phyloP scores from a whole-genome alignment of 2,329 filamentous ascomycete genomes.

The Xylaria sp. region DNA sequence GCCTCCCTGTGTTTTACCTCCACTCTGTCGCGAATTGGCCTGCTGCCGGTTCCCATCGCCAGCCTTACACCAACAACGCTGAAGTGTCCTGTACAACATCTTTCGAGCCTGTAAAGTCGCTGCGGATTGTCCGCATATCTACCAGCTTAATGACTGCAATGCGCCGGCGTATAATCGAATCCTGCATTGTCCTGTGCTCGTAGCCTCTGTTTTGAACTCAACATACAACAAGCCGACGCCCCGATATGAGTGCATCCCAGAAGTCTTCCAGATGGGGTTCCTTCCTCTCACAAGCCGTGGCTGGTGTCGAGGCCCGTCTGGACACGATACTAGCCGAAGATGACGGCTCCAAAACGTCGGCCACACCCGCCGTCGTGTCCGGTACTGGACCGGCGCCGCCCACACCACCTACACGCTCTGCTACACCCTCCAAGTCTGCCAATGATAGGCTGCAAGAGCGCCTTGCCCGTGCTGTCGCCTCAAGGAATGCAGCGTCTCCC shows the following conservation, averaged over 20 bases:
- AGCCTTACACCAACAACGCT: conserved; percentile 5
- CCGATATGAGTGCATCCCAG: conserved; percentile 58
- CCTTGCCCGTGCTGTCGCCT: conserved; percentile 85
- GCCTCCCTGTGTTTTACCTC: neutral
- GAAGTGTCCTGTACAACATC: conserved; percentile 31
- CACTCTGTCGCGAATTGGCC: conserved; percentile 13
- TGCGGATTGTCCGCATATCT: neutral
- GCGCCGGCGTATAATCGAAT: conserved; percentile 24
- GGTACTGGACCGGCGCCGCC: conserved; percentile 37
- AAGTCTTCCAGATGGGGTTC: conserved; percentile 77
- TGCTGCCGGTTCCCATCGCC: conserved; percentile 1
- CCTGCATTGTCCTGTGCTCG: conserved; percentile 7
- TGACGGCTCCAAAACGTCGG: conserved; percentile 58
- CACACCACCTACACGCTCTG: conserved; percentile 38
- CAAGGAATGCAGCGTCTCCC: conserved; percentile 66
- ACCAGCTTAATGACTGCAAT: conserved; percentile 21
- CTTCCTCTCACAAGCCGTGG: conserved; percentile 89
- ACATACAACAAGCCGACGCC: conserved; percentile 18
- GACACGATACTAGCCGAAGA: conserved; percentile 91
- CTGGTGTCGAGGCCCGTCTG: conserved; percentile 90
- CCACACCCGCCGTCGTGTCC: conserved; percentile 43
- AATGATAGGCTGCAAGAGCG: conserved; percentile 91
- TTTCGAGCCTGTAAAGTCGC: conserved; percentile 3
- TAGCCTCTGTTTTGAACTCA: conserved; percentile 18
- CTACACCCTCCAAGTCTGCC: conserved; percentile 67